Base-by-base conservation (phyloP, 441 rosid genomes). In the Gossypium lobatum region DNA sequence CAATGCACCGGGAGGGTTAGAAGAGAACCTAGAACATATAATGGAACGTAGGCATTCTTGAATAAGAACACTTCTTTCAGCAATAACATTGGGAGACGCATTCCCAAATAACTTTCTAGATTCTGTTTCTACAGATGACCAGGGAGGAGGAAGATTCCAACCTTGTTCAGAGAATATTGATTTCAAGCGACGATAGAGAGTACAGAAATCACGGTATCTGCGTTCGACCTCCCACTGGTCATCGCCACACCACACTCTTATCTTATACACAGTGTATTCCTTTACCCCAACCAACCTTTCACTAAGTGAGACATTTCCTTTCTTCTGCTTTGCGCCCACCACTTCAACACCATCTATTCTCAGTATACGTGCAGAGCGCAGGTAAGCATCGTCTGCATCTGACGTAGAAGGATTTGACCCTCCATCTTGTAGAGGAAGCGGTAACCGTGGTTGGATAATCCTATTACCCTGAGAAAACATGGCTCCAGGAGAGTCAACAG, bases 201-300 rank as follows among this genome's bases (percentile, higher is more conserved):
- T 90, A 79, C 76, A 84, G 80, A 93, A 95, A 82, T 95, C 97
- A 53, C 97, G 97, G 78, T 93, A 95, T 83, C 99, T 87, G 79
- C 92, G 87, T 80, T 95, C 97, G 71, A 95, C 89, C 78, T 90
- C 95, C 98, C 99, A 95, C 60, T 85, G 85, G 79, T 92, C 88
- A 65, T 82, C 78, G 73, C 93, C 96, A 57, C 93, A 84, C 93
- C 92, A 86, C 75, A 90, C 94, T 77, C 82, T 89, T 79, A 95
- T 87, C 79, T 74, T 74, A 83, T 95, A 93, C 39, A 91, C 92
- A 31, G 97, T 93, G 77, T 88, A 95, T 81, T 90, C 95, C 85
- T 86, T 93, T 71, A 95, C 97, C 17, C 99, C 98, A 82, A 95
- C 97, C 77, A 95, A 86, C 76, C 97, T 91, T 83, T 95, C 99